These are phyloP conservation scores for Neoarthrinium moseri DNA, from an alignment of 2,329 filamentous ascomycete genomes.

Conservation along the genomic window DNA sequence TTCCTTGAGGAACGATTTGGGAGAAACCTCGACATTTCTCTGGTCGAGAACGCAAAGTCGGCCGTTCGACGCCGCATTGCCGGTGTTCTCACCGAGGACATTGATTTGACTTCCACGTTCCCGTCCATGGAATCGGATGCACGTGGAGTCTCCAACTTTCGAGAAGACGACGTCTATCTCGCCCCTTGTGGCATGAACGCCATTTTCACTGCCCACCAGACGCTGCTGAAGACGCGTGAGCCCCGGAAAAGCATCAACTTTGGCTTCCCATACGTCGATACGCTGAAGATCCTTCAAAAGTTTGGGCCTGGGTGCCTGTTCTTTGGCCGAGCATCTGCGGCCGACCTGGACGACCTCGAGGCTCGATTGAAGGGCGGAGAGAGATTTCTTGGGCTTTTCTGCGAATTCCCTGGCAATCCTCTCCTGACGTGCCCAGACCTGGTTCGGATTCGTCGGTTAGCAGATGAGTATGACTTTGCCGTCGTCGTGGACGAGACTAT, in stretches of 20 bases:
- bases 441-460: slow-evolving; percentile 73
- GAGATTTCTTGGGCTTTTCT: slow-evolving; percentile 80
- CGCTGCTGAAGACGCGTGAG: slow-evolving; percentile 64
- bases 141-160: slow-evolving; percentile 62
- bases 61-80: slow-evolving; percentile 87
- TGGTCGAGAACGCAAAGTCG: slow-evolving; percentile 78
- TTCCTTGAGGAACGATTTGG: slow-evolving; percentile 96
- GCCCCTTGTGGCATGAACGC: slow-evolving; percentile 92
- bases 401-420: slow-evolving; percentile 93
- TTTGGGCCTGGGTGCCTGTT: slow-evolving; percentile 88
- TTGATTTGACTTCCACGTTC: slow-evolving; percentile 58
- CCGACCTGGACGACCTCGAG: slow-evolving; percentile 84
- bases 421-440: slow-evolving; percentile 84
- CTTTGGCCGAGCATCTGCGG: slow-evolving; percentile 75
- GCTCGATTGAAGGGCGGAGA: slow-evolving; percentile 68
- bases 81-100: slow-evolving; percentile 73
- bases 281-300: slow-evolving; percentile 90
- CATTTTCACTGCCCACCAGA: slow-evolving; percentile 85
- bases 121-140: slow-evolving; percentile 47
- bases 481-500: slow-evolving; percentile 96
- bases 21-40: slow-evolving; percentile 77
- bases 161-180: slow-evolving; percentile 85
- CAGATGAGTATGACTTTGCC: slow-evolving; percentile 81
- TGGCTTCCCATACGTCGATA: slow-evolving; percentile 98
- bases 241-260: slow-evolving; percentile 79